Evolutionary conservation across 2,329 filamentous ascomycete genomes (phyloP).

Genomic region (Cladosporium halotolerans): DNA sequence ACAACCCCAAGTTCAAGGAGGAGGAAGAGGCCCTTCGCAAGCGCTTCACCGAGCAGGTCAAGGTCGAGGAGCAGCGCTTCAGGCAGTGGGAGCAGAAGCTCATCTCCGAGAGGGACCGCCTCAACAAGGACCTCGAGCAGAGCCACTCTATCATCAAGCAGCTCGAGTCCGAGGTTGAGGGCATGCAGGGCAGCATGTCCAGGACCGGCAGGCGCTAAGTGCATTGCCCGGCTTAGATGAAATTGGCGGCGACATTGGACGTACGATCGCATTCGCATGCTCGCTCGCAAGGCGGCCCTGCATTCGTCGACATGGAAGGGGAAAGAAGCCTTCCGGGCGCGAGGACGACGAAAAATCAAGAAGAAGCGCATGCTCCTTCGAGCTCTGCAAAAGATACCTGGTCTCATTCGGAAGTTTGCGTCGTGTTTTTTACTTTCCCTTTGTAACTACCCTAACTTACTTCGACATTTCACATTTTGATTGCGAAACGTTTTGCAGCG

Average conservation of each 20-base stretch:
- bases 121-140: slow-evolving; percentile 99
- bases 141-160: slow-evolving; percentile 89
- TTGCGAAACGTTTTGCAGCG: neutral
- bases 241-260: neutral
- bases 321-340: too few relatives aligned
- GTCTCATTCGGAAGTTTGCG: slow-evolving; percentile 3
- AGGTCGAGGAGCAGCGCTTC: slow-evolving; percentile 99
- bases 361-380: neutral
- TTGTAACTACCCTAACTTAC: neutral
- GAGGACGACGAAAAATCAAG: neutral
- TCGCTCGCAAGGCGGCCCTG: too few relatives aligned
- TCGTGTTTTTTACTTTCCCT: neutral
- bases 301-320: too few relatives aligned
- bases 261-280: neutral
- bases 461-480: neutral
- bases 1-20: slow-evolving; percentile 99
- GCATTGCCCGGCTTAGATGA: neutral
- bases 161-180: slow-evolving; percentile 85
- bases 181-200: slow-evolving; percentile 59
- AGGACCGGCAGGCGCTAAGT: slow-evolving; percentile 29
- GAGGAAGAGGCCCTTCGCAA: slow-evolving; percentile 98
- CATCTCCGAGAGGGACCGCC: slow-evolving; percentile 93
- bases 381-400: slow-evolving; percentile 11
- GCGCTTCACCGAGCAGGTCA: slow-evolving; percentile 99
- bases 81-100: slow-evolving; percentile 99